A percentile compares a stretch with the other conserved stretches of the same genome.
Evolutionary conservation across 805 yeast genomes (phyloP).

Genomic region (Lipomyces sp.): DNA sequence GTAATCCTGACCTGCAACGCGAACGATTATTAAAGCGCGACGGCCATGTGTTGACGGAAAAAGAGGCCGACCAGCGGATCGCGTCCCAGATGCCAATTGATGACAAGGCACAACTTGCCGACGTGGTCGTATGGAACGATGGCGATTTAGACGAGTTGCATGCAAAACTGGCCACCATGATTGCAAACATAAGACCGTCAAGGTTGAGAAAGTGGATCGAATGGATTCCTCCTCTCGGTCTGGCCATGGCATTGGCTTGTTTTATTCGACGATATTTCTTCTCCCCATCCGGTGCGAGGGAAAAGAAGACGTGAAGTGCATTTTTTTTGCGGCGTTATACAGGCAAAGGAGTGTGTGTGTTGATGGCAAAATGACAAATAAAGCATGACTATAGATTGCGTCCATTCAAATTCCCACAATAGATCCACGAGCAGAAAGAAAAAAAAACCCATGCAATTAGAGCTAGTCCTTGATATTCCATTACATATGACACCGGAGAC

Average conservation of each 20-base stretch:
- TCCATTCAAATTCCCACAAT: background rate
- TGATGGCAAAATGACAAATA: background rate
- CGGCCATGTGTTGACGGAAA: conserved; percentile 57
- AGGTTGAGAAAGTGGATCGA: conserved; percentile 40
- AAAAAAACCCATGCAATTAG: background rate
- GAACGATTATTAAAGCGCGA: conserved; percentile 70
- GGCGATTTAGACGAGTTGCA: conserved; percentile 48
- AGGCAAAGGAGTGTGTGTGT: background rate
- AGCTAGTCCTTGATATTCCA: background rate
- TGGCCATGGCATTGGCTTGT: conserved; percentile 36
- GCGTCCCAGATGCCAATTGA: conserved; percentile 73
- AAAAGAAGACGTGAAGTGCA: conserved; percentile 3
- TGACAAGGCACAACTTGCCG: conserved; percentile 63
- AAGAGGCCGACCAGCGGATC: conserved; percentile 76
- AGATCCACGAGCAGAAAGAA: background rate
- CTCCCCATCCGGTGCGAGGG: background rate
- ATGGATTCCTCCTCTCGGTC: conserved; percentile 48
- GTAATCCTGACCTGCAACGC: conserved; percentile 62
- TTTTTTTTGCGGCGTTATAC: background rate
- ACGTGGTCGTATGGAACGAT: conserved; percentile 69
- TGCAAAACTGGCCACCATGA: conserved; percentile 12
- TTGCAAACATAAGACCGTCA: conserved; percentile 5
- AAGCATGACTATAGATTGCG: background rate
- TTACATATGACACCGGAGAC: background rate
- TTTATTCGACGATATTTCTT: conserved; percentile 12